Evolutionary conservation across 208 protist species (phyloP).

Genomic region (Trypanosoma melophagium): DNA sequence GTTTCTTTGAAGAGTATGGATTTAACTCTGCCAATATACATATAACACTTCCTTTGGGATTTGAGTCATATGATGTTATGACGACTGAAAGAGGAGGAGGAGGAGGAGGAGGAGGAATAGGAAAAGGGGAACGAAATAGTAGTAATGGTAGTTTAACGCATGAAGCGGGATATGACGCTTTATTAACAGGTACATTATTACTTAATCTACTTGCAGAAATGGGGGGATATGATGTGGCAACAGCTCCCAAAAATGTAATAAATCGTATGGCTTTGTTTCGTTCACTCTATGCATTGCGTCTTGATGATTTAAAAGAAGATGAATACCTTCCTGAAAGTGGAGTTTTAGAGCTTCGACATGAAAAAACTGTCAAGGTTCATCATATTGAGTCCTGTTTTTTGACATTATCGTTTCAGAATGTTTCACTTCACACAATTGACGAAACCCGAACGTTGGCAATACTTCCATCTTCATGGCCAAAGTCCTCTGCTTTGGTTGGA

Average conservation of each 20-base stretch:
- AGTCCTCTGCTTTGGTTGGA: background rate
- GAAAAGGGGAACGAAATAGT: background rate
- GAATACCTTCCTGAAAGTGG: slow-evolving; percentile 42
- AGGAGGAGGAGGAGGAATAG: background rate
- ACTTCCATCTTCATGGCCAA: slow-evolving; percentile 27
- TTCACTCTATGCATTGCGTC: slow-evolving; percentile 52
- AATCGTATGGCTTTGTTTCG: slow-evolving; percentile 64
- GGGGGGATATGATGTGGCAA: slow-evolving; percentile 25
- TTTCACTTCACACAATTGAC: slow-evolving; percentile 37
- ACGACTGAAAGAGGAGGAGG: slow-evolving; percentile 25
- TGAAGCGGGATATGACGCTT: slow-evolving; percentile 75
- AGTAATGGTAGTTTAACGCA: slow-evolving; percentile 29
- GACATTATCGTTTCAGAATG: slow-evolving; percentile 27
- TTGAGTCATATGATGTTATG: slow-evolving; percentile 59
- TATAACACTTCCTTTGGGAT: slow-evolving; percentile 58
- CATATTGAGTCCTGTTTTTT: slow-evolving; percentile 49
- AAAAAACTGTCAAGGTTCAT: slow-evolving; percentile 31
- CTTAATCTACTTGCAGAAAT: slow-evolving; percentile 65
- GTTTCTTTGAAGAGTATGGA: slow-evolving; percentile 59
- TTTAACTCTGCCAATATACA: slow-evolving; percentile 37
- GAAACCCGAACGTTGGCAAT: slow-evolving; percentile 48
- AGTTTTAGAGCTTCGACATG: slow-evolving; percentile 50
- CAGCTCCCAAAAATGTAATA: slow-evolving; percentile 27
- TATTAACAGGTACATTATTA: slow-evolving; percentile 68
- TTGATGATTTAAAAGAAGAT: slow-evolving; percentile 30